Conservation (phyloP, 2,329 filamentous ascomycete genomes). For the Fusarium newnesense region DNA sequence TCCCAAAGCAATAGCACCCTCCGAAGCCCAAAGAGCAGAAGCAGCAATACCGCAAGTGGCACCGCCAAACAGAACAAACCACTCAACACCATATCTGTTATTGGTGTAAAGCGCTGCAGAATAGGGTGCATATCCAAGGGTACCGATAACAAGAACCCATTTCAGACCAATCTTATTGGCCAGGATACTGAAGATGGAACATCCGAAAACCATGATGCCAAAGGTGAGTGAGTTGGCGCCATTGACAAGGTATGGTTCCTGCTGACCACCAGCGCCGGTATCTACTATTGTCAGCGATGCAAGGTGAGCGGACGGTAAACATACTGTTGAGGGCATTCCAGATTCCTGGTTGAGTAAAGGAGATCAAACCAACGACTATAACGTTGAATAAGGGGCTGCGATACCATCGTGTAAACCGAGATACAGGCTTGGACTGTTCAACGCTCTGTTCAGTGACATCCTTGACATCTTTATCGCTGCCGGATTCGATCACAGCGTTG, state of each 20-base stretch:
- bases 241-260: slow-evolving; percentile 58
- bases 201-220: slow-evolving; percentile 58
- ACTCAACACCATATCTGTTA: slow-evolving; percentile 62
- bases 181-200: slow-evolving; percentile 54
- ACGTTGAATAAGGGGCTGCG: slow-evolving; percentile 59
- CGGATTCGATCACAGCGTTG: slow-evolving; percentile 13
- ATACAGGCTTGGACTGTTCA: slow-evolving; percentile 32
- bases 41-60: slow-evolving; percentile 61
- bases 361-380: slow-evolving; percentile 62
- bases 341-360: slow-evolving; percentile 61
- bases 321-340: slow-evolving; percentile 65
- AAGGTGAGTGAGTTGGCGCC: slow-evolving; percentile 42
- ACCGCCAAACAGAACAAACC: slow-evolving; percentile 62
- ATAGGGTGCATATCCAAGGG: slow-evolving; percentile 61
- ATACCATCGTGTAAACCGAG: slow-evolving; percentile 39
- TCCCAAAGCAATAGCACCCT: slow-evolving; percentile 61
- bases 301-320: fast-evolving
- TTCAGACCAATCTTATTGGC: slow-evolving; percentile 61
- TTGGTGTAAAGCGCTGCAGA: slow-evolving; percentile 60
- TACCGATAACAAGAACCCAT: slow-evolving; percentile 57
- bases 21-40: slow-evolving; percentile 62
- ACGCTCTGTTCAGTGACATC: slow-evolving; percentile 16
- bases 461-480: slow-evolving; percentile 33
- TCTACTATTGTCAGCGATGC: slow-evolving; percentile 26
- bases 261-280: slow-evolving; percentile 63